These are phyloP conservation scores for Aquilaria agallochum DNA, from an alignment of 441 rosid species.

Conservation along the genomic window DNA sequence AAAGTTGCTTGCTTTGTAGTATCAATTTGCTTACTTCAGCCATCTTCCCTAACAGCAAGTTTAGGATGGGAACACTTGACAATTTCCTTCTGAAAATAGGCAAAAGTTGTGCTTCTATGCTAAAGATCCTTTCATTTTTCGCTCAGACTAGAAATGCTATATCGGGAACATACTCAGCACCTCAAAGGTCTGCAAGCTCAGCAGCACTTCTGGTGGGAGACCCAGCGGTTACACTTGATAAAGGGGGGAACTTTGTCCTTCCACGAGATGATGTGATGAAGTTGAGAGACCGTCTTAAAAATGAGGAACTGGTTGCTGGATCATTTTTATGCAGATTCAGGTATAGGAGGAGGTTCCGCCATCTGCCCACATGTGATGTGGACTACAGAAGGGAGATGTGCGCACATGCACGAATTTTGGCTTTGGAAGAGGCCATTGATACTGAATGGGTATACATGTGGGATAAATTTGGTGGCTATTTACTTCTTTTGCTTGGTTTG, in stretches of 20 bases:
- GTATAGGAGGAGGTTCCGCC: conserved; percentile 52
- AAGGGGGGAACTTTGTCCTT: conserved; percentile 97
- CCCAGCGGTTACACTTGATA: conserved; percentile 93
- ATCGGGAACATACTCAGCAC: conserved; percentile 99
- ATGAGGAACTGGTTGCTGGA: conserved; percentile 89
- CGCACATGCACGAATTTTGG: conserved; percentile 97
- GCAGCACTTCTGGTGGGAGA: conserved; percentile 99
- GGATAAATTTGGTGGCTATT: conserved; percentile 99
- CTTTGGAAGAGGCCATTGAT: conserved; percentile 99
- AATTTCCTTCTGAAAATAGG: neutral
- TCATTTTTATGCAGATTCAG: conserved; percentile 72
- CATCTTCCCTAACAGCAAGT: too few species aligned
- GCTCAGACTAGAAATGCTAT: conserved; percentile 99
- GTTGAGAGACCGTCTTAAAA: conserved; percentile 93
- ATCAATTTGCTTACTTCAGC: too few species aligned
- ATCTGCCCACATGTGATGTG: conserved; percentile 55
- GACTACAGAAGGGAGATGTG: conserved; percentile 98
- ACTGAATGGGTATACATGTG: conserved; percentile 99
- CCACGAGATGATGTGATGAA: conserved; percentile 99
- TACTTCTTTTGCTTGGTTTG: conserved; percentile 95
- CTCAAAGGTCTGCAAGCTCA: conserved; percentile 99
- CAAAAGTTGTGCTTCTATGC: neutral
- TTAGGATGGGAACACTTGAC: too few species aligned
- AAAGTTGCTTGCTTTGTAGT: too few species aligned
- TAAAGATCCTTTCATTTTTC: conserved; percentile 14